These are phyloP conservation scores for Alternaria gaisen DNA, from an alignment of 2,329 filamentous ascomycete species.

Conservation along the genomic window DNA sequence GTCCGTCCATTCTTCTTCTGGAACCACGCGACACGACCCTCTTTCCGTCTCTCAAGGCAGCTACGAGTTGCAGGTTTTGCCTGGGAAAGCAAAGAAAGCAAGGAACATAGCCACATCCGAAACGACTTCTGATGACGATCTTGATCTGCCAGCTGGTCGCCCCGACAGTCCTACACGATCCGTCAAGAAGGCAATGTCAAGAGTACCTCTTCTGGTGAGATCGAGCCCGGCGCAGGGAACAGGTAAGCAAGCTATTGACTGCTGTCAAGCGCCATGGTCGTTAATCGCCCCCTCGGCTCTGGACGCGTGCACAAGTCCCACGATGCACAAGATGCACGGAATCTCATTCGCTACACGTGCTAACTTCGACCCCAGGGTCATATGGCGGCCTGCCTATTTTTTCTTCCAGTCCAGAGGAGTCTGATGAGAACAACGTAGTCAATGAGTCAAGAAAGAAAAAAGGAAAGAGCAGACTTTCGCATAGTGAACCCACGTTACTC, in stretches of 20 bases:
- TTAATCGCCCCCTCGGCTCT: slow-evolving; percentile 4
- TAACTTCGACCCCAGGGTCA: slow-evolving; percentile 53
- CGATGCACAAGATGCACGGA: slow-evolving; percentile 11
- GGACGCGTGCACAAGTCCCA: slow-evolving; percentile 15
- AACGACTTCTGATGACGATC: slow-evolving; percentile 42
- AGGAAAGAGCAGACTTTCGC: slow-evolving; percentile 47
- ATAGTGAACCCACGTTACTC: slow-evolving; percentile 33
- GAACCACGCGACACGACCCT: slow-evolving; percentile 33
- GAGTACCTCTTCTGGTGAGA: slow-evolving; percentile 65
- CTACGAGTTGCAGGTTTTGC: slow-evolving; percentile 44
- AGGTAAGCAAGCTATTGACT: slow-evolving; percentile 33
- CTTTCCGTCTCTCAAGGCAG: slow-evolving; percentile 31
- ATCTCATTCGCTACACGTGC: slow-evolving; percentile 10
- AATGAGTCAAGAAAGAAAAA: slow-evolving; percentile 34
- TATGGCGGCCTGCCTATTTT: slow-evolving; percentile 66
- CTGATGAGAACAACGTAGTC: slow-evolving; percentile 47
- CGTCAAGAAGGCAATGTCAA: slow-evolving; percentile 54
- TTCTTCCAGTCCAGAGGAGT: slow-evolving; percentile 49
- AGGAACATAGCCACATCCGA: slow-evolving; percentile 36
- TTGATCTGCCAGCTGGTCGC: slow-evolving; percentile 20
- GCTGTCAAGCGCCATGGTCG: slow-evolving; percentile 8
- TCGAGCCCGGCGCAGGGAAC: slow-evolving; percentile 69
- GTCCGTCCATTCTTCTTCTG: slow-evolving; percentile 25
- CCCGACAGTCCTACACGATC: slow-evolving; percentile 25
- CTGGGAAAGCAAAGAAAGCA: slow-evolving; percentile 43